These are phyloP conservation scores for Stephanodiscus minutulus DNA, from an alignment of 108 stramenopile genomes.

Conservation along the genomic window DNA sequence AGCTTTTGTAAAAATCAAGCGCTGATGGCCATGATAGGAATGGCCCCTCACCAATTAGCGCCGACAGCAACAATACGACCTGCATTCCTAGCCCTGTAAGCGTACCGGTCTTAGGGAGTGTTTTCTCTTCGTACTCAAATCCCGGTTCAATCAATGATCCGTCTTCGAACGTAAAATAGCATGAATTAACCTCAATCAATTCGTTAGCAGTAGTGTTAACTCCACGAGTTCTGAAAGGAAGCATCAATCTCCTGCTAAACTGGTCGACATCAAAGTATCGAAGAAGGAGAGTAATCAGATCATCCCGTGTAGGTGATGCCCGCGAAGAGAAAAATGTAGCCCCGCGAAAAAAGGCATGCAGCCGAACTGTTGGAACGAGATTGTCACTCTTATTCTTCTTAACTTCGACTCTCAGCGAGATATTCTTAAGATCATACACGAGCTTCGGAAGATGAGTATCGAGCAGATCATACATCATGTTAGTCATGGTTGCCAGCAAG, in stretches of 20 bases:
- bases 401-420: slow-evolving; percentile 21
- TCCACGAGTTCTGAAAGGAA: background rate
- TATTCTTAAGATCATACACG: slow-evolving; percentile 23
- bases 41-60: background rate
- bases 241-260: slow-evolving; percentile 20
- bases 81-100: background rate
- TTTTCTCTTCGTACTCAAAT: background rate
- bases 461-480: slow-evolving; percentile 23
- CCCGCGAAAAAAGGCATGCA: slow-evolving; percentile 36
- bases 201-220: background rate
- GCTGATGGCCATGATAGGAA: background rate
- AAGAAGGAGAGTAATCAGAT: slow-evolving; percentile 25
- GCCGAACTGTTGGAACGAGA: slow-evolving; percentile 12
- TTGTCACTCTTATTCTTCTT: slow-evolving; percentile 6
- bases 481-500: slow-evolving; percentile 39
- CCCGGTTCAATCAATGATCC: slow-evolving; percentile 25
- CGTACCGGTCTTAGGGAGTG: background rate
- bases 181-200: slow-evolving; percentile 34
- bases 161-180: slow-evolving; percentile 29
- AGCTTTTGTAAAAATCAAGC: background rate
- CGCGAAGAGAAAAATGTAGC: slow-evolving; percentile 21
- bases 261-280: slow-evolving; percentile 31
- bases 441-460: slow-evolving; percentile 19
- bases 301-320: slow-evolving; percentile 17
- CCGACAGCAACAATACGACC: background rate